phyloP scores from a whole-genome alignment of 441 rosid genomes.

The Pelargonium exstipulatum region DNA sequence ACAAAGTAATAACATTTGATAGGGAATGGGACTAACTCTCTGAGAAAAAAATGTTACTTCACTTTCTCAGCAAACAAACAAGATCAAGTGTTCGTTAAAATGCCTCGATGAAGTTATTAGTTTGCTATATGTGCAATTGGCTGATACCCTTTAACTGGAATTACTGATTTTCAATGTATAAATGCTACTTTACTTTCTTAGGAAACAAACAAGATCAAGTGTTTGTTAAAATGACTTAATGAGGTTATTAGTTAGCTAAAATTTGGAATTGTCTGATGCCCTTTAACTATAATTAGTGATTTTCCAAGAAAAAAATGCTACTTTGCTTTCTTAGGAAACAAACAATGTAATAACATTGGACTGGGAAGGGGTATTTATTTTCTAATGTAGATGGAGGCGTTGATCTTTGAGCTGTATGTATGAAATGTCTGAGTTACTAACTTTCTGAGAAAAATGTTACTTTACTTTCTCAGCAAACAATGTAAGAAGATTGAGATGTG shows the following conservation, averaged over 20 bases:
- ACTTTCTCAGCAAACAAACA: neutral
- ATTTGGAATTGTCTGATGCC: neutral
- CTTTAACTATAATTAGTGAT: neutral
- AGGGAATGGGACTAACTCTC: neutral
- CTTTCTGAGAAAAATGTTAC: neutral
- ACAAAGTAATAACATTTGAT: no score
- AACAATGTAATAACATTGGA: neutral
- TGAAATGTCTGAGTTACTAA: neutral
- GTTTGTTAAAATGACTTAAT: neutral
- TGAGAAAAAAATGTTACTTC: neutral
- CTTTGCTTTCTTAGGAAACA: neutral
- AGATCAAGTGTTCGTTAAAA: neutral
- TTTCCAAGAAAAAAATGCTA: neutral
- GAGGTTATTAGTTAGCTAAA: neutral
- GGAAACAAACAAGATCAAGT: neutral
- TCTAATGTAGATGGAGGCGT: neutral
- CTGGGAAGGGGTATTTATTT: no score
- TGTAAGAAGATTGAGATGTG: neutral
- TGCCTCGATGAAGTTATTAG: neutral
- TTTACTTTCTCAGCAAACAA: neutral
- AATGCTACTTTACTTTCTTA: neutral
- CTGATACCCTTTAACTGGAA: neutral
- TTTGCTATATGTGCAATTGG: neutral
- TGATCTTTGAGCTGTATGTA: neutral
- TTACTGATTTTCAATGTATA: neutral